Evolutionary conservation across 2,329 filamentous ascomycete species (phyloP), one percentile per base, ranked within the genome.

Genomic region (Botrytis medusae): DNA sequence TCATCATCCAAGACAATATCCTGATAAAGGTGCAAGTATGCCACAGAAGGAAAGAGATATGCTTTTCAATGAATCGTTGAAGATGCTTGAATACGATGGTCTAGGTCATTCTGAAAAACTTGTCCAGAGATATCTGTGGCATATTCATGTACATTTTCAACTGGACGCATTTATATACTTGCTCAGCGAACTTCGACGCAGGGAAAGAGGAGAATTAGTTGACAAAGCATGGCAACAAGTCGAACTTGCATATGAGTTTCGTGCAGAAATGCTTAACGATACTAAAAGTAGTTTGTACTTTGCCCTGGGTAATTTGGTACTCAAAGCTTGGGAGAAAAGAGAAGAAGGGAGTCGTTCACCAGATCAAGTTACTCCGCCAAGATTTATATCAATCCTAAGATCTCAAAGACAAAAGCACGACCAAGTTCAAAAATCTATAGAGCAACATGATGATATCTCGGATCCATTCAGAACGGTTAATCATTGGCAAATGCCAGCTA

Each of bases 71-170:
- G 74, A 83, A 48, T 78, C 83, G 37, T 76, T 81, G 32, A 83
- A 83, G 65, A 82, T 83, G 51, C 71, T 78, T 72, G 80, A 79
- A 76, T 83, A 78, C 77, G 83, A 82, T 69, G 77, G 77, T 29
- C 71, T 80, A 10, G 79, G 78, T 22, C 78, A 81, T 65, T 78
- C 78, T 1, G 77, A 79, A 22, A 75, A 79, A 54, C 73, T 73
- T 5, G 72, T 81, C 7, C 77, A 79, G 63, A 77, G 78, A 32
- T 83, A 78, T 69, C 73, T 79, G 8, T 83, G 82, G 82, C 80
- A 82, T 68, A 77, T 80, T 40, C 77, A 78, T 32, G 75, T 77
- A 4, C 80, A 82, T 71, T 83, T 82, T 71, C 79, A 82, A 73
- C 77, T 82, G 16, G 79, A 81, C 72, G 77, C 80, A 20, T 81